These are phyloP conservation scores for Colletotrichum nymphaeae DNA, from an alignment of 2,329 filamentous ascomycete species.

Conservation along the genomic window DNA sequence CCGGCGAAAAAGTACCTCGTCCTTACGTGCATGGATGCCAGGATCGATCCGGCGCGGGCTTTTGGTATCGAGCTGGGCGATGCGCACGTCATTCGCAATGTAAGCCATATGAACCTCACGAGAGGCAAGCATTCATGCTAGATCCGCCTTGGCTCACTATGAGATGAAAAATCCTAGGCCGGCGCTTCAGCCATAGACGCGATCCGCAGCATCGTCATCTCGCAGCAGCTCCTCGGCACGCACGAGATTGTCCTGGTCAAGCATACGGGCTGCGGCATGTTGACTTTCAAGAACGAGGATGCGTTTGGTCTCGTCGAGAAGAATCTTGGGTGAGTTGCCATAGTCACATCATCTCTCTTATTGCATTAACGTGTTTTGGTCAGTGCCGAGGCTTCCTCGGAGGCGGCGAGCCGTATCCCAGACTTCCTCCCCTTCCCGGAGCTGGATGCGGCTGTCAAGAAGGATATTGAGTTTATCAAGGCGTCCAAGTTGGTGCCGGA, in stretches of 20 bases:
- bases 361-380: background rate
- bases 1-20: constrained; percentile 74
- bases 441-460: constrained; percentile 70
- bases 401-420: constrained; percentile 45
- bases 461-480: constrained; percentile 75
- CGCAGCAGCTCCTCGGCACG: constrained; percentile 82
- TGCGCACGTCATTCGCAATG: constrained; percentile 82
- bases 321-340: constrained; percentile 59
- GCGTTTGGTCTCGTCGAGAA: constrained; percentile 62
- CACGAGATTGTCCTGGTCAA: constrained; percentile 80
- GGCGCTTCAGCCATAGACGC: constrained; percentile 76
- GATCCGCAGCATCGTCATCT: constrained; percentile 80
- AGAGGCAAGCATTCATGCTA: no score
- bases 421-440: constrained; percentile 76
- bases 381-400: constrained; percentile 37
- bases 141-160: no score
- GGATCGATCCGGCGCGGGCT: constrained; percentile 74
- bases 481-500: constrained; percentile 69
- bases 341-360: background rate
- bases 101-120: constrained; percentile 7
- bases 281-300: constrained; percentile 72
- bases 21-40: constrained; percentile 86
- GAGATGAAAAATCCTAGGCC: constrained; percentile 50
- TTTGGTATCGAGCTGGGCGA: constrained; percentile 80
- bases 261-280: constrained; percentile 80